Percentiles rank a stretch among this genome's conserved stretches.
Evolutionary conservation across 2,329 filamentous ascomycete genomes (phyloP).

Genomic region (Scortechinia acanthostroma): DNA sequence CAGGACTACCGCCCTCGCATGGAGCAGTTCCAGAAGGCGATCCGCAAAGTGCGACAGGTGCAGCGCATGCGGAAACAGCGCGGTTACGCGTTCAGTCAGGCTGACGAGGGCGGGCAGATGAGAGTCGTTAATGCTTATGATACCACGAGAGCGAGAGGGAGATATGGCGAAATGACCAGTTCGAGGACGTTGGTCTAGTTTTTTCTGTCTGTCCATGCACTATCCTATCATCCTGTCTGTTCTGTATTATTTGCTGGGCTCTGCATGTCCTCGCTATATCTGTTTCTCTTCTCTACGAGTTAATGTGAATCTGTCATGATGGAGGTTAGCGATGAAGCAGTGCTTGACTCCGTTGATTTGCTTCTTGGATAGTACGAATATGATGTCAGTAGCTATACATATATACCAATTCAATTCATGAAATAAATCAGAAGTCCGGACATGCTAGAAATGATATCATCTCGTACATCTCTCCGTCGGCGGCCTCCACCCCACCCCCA

Average conservation of each 20-base stretch:
- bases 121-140: conserved; percentile 95
- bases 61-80: conserved; percentile 99
- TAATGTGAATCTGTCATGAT: too few relatives aligned
- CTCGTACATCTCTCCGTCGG: neutral
- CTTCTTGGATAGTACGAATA: too few relatives aligned
- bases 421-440: too few relatives aligned
- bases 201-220: neutral
- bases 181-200: conserved; percentile 16
- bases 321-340: too few relatives aligned
- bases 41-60: conserved; percentile 94
- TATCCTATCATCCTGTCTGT: neutral
- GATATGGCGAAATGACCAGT: conserved; percentile 90
- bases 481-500: neutral
- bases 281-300: neutral
- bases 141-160: conserved; percentile 82
- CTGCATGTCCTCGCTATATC: neutral
- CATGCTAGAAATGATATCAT: too few relatives aligned
- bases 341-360: too few relatives aligned
- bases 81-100: conserved; percentile 95
- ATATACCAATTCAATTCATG: too few relatives aligned
- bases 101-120: conserved; percentile 82
- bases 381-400: too few relatives aligned
- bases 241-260: neutral
- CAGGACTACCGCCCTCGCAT: conserved; percentile 98
- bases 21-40: conserved; percentile 99